Percentiles rank a stretch among this genome's conserved stretches.
These are phyloP conservation scores for Daedaleopsis sinensis DNA, from an alignment of 768 basidiomycete genomes.

Conservation along the genomic window DNA sequence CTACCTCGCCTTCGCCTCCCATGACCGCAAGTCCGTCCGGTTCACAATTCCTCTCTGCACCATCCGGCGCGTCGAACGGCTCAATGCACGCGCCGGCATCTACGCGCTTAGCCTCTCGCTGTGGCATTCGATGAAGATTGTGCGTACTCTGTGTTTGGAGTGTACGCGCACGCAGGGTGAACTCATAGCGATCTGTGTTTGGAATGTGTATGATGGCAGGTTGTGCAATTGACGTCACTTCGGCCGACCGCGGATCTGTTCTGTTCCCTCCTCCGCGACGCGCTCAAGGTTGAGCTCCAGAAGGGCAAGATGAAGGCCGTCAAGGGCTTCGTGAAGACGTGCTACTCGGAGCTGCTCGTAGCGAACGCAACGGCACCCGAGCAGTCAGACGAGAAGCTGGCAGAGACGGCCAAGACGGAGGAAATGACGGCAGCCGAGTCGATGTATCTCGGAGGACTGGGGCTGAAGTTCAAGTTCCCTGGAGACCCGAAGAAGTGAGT, in stretches of 20 bases:
- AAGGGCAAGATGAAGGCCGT: constrained; percentile 92
- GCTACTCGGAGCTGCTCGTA: constrained; percentile 92
- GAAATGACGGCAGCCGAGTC: constrained; percentile 45
- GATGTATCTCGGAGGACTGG: constrained; percentile 77
- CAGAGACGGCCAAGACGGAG: constrained; percentile 51
- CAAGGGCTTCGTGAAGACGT: constrained; percentile 87
- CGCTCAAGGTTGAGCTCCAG: constrained; percentile 87
- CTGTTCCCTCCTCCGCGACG: constrained; percentile 85
- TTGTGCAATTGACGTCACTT: constrained; percentile 92
- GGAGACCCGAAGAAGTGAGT: constrained; percentile 89
- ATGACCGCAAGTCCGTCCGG: constrained; percentile 90
- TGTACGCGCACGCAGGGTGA: background rate
- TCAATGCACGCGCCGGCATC: constrained; percentile 92
- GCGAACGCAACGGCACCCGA: constrained; percentile 48
- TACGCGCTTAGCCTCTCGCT: constrained; percentile 94
- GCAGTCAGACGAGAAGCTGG: constrained; percentile 67
- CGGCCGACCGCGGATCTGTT: constrained; percentile 93
- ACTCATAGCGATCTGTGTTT: background rate
- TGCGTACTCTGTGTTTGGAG: constrained; percentile 32
- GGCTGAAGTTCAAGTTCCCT: constrained; percentile 85
- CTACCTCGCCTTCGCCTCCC: constrained; percentile 86
- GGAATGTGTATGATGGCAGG: constrained; percentile 41
- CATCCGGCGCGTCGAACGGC: constrained; percentile 89
- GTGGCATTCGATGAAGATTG: constrained; percentile 95
- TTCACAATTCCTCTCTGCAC: constrained; percentile 93